Evolutionary conservation across 228 moss, liverwort and hornwort species (phyloP).

Genomic region (Sphagnum fallax): DNA sequence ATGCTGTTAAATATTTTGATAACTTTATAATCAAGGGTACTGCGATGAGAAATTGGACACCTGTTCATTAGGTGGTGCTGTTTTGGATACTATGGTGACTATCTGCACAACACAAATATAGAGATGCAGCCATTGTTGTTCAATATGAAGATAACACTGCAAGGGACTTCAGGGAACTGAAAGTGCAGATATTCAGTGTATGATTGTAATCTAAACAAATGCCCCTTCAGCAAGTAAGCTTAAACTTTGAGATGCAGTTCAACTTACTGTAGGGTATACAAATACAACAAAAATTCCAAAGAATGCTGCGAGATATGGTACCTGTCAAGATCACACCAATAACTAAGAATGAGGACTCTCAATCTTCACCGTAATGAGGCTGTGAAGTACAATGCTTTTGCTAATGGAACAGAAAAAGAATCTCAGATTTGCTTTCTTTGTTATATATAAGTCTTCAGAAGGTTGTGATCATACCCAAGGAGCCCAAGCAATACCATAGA

Average conservation of each 20-base stretch:
- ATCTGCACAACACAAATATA: neutral
- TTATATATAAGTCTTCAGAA: neutral
- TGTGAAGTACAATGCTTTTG: no score
- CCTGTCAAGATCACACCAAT: neutral
- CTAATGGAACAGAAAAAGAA: no score
- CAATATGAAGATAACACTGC: no score
- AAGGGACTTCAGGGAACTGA: no score
- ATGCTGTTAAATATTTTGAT: neutral
- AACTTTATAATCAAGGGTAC: neutral
- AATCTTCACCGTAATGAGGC: no score
- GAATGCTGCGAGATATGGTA: conserved; percentile 1
- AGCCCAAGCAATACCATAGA: conserved; percentile 23
- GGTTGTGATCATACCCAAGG: conserved; percentile 7
- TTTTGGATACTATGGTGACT: conserved; percentile 1
- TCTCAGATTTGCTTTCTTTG: neutral
- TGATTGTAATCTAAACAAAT: no score
- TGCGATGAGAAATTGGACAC: neutral
- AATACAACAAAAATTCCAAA: conserved; percentile 1
- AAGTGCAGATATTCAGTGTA: no score
- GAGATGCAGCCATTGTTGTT: neutral
- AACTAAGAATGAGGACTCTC: neutral
- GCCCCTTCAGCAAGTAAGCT: neutral
- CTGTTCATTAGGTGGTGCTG: conserved; percentile 1
- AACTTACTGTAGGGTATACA: neutral
- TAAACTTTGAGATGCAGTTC: neutral